Base-by-base conservation (phyloP, 352 stramenopile species). In the Phytophthora sp. region DNA sequence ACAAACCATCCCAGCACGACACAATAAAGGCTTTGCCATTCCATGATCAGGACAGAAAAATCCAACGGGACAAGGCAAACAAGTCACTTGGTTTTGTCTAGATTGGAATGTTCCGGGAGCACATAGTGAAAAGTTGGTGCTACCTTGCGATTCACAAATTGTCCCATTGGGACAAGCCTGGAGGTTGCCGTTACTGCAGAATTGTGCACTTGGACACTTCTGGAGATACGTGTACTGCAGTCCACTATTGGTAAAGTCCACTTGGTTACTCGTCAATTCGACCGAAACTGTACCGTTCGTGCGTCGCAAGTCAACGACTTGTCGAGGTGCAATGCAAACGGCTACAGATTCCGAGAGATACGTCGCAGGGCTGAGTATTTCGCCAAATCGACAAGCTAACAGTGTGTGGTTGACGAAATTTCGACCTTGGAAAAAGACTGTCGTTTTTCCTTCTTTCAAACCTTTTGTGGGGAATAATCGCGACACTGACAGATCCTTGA, bases 51-150 rank as follows among this genome's bases (percentile, higher is more conserved):
- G 95, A 50, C 97, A 99, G 35, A 93, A 95, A 67, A 91, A 99
- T 0, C 97, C 97, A 23, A 99, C 75, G 1, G 97, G 96, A 53
- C 97, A 99, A 3, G 52, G 61, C 12, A 99, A 67, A 59, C 97
- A 99, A 16, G 62, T 58, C 0, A 27, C 41, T 67, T 97, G 82
- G 13, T 80, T 86, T 35, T 86, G 71, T 8, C 88, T 84, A 5
- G 97, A 91, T 76, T 99, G 95, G 73, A 99, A 99, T 6, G 72
- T 92, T 4, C 96, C 96, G 1, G 96, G 93, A 2, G 84, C 33
- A 57, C 97, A 99, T 7, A 98, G 65, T 13, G 97, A 97, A 61
- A 99, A 98, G 66, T 99, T 99, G 2, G 84, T 72, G n/a, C 44
- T 50, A 12, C 75, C 62, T 23, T 74, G 53, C 0, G 63, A 29